Evolutionary conservation across 305 asterid species (phyloP).

Genomic region (Fraxinus velutina): DNA sequence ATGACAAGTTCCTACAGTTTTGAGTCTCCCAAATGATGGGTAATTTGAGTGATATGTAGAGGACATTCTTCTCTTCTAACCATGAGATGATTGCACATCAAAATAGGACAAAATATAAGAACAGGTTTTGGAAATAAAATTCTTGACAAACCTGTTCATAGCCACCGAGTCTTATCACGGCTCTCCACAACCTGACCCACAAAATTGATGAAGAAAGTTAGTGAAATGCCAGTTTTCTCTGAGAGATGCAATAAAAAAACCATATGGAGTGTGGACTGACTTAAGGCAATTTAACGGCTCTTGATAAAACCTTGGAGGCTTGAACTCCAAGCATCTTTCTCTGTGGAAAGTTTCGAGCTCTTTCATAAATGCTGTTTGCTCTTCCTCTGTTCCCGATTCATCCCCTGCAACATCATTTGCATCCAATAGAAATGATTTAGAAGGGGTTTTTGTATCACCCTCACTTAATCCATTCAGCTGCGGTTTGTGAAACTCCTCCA

Average conservation of each 20-base stretch:
- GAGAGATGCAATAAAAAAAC: background rate
- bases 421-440: slow-evolving; percentile 53
- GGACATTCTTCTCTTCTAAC: background rate
- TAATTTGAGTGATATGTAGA: background rate
- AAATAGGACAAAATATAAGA: slow-evolving; percentile 3
- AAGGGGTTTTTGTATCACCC: slow-evolving; percentile 35
- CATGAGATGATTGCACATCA: slow-evolving; percentile 4
- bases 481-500: slow-evolving; percentile 32
- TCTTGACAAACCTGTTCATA: slow-evolving; percentile 62
- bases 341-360: slow-evolving; percentile 74
- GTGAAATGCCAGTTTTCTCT: background rate
- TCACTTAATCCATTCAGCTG: slow-evolving; percentile 23
- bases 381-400: slow-evolving; percentile 79
- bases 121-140: slow-evolving; percentile 17
- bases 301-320: slow-evolving; percentile 75
- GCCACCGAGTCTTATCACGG: slow-evolving; percentile 89
- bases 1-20: background rate
- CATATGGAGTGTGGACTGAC: slow-evolving; percentile 36
- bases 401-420: slow-evolving; percentile 47
- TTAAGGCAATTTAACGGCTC: slow-evolving; percentile 86
- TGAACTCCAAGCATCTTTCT: slow-evolving; percentile 73
- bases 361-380: slow-evolving; percentile 73
- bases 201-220: slow-evolving; percentile 8
- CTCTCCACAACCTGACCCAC: slow-evolving; percentile 74
- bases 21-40: background rate